phyloP scores from a whole-genome alignment of 2,329 filamentous ascomycete genomes.

The Aspergillus caelatus region DNA sequence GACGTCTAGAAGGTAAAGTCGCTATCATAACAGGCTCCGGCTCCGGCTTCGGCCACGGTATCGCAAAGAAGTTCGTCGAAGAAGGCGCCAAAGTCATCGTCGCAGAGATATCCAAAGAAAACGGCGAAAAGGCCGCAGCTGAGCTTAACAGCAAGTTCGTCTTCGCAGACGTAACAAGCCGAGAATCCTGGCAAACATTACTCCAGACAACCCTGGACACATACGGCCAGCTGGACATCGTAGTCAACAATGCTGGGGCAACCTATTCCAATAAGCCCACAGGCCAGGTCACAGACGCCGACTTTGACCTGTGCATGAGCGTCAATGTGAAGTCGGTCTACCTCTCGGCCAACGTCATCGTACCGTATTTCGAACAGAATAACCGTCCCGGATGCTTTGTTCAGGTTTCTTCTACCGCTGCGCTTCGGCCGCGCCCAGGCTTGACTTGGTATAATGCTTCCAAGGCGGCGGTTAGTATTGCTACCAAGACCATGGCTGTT shows the following conservation, averaged over 20 bases:
- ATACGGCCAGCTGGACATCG: slow-evolving; percentile 40
- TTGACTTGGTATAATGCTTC: slow-evolving; percentile 48
- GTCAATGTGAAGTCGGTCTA: slow-evolving; percentile 47
- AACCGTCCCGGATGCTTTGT: slow-evolving; percentile 41
- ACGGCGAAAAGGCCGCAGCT: slow-evolving; percentile 26
- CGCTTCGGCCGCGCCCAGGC: slow-evolving; percentile 40
- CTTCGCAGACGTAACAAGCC: slow-evolving; percentile 28
- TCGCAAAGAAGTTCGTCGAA: slow-evolving; percentile 37
- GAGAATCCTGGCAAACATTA: slow-evolving; percentile 31
- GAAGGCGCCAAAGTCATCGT: slow-evolving; percentile 43
- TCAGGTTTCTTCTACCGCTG: slow-evolving; percentile 45
- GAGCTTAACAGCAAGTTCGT: slow-evolving; percentile 25
- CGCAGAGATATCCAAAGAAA: slow-evolving; percentile 37
- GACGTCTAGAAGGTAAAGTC: slow-evolving; percentile 42
- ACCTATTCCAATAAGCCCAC: slow-evolving; percentile 41
- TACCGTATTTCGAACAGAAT: slow-evolving; percentile 40
- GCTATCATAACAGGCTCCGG: slow-evolving; percentile 45
- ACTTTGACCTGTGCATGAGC: slow-evolving; percentile 43
- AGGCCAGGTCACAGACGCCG: slow-evolving; percentile 40
- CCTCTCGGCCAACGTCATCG: slow-evolving; percentile 34
- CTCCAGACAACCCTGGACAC: slow-evolving; percentile 26
- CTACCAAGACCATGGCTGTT: slow-evolving; percentile 28
- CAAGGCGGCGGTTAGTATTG: slow-evolving; percentile 44
- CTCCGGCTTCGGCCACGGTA: slow-evolving; percentile 42
- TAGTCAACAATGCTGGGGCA: slow-evolving; percentile 51